Evolutionary conservation across 2,329 filamentous ascomycete species (phyloP).

Genomic region (Colletotrichum sp.): DNA sequence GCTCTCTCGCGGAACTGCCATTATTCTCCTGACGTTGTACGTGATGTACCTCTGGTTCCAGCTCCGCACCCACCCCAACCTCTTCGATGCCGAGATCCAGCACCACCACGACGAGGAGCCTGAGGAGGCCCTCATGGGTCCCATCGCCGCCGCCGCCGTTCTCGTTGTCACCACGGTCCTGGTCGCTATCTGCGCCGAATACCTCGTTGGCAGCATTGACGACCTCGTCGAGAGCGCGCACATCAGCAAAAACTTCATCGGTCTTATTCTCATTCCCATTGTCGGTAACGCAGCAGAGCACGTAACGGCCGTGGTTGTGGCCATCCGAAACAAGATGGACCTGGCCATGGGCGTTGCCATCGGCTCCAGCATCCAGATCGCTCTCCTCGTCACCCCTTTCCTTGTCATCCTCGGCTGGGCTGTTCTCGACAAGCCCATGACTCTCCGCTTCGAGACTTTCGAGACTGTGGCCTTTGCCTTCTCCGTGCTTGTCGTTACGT

Average conservation of each 20-base stretch:
- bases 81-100: conserved; percentile 66
- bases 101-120: conserved; percentile 33
- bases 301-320: conserved; percentile 81
- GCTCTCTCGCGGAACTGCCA: conserved; percentile 76
- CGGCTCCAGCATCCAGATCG: conserved; percentile 83
- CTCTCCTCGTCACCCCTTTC: conserved; percentile 80
- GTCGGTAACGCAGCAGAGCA: conserved; percentile 84
- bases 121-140: conserved; percentile 60
- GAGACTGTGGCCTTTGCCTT: conserved; percentile 81
- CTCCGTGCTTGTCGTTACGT: conserved; percentile 76
- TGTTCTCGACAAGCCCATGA: conserved; percentile 74
- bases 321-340: conserved; percentile 78
- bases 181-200: conserved; percentile 77
- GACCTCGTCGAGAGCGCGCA: conserved; percentile 70
- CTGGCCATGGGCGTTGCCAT: conserved; percentile 80
- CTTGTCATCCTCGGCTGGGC: conserved; percentile 82
- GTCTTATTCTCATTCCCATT: conserved; percentile 79
- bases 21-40: conserved; percentile 78
- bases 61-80: conserved; percentile 73
- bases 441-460: conserved; percentile 80
- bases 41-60: conserved; percentile 81
- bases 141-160: conserved; percentile 67
- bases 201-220: conserved; percentile 78
- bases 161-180: conserved; percentile 73
- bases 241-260: conserved; percentile 83